Evolutionary conservation across 2,329 filamentous ascomycete genomes (phyloP).

Genomic region (Penicillium sp.): DNA sequence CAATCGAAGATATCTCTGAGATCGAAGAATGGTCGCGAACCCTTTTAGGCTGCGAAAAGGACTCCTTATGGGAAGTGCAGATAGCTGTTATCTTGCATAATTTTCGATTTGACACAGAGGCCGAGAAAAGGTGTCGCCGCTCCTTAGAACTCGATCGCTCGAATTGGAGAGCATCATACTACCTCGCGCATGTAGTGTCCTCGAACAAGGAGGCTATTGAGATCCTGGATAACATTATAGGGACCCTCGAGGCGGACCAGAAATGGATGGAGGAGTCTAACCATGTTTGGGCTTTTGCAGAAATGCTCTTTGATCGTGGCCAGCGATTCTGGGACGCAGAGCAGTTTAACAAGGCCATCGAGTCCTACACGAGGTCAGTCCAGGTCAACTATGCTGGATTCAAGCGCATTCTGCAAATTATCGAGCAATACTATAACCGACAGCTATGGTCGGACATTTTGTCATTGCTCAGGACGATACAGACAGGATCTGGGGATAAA

Average conservation of each 20-base stretch:
- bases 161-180: constrained; percentile 30
- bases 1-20: constrained; percentile 14
- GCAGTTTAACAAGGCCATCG: constrained; percentile 15
- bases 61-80: constrained; percentile 28
- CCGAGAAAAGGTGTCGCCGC: constrained; percentile 26
- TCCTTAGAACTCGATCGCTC: constrained; percentile 24
- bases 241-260: constrained; percentile 10
- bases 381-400: constrained; percentile 15
- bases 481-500: constrained; percentile 3
- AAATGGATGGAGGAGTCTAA: constrained; percentile 19
- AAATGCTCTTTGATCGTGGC: constrained; percentile 25
- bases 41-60: constrained; percentile 12
- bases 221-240: constrained; percentile 16
- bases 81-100: constrained; percentile 28
- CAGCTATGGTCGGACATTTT: constrained; percentile 20
- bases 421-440: constrained; percentile 19
- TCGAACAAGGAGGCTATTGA: constrained; percentile 23
- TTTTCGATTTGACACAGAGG: constrained; percentile 21
- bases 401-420: constrained; percentile 17
- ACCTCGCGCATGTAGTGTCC: constrained; percentile 24
- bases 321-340: constrained; percentile 21
- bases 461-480: constrained; percentile 11
- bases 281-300: constrained; percentile 13
- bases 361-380: constrained; percentile 19
- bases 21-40: constrained; percentile 22